These are phyloP conservation scores for Ammopiptanthus mongolicus DNA, from an alignment of 306 rosid species.

Conservation along the genomic window DNA sequence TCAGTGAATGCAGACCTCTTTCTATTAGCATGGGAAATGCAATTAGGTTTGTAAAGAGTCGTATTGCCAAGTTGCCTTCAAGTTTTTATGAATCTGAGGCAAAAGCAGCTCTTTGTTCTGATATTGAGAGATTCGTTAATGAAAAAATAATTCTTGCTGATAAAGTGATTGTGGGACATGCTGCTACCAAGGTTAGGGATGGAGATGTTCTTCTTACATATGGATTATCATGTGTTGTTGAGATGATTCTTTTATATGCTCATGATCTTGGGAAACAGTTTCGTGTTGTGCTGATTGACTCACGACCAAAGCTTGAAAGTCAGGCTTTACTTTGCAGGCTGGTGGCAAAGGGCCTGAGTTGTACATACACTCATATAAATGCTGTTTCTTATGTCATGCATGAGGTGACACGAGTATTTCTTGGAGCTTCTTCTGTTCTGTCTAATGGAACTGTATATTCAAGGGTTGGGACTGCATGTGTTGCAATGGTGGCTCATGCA, in stretches of 20 bases:
- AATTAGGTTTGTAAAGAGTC: slow-evolving; percentile 63
- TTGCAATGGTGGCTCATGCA: slow-evolving; percentile 91
- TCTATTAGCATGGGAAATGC: slow-evolving; percentile 94
- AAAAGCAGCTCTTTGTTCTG: slow-evolving; percentile 61
- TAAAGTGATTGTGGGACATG: slow-evolving; percentile 77
- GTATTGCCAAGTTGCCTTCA: slow-evolving; percentile 51
- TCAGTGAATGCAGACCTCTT: slow-evolving; percentile 79
- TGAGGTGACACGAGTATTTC: slow-evolving; percentile 74
- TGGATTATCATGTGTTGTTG: slow-evolving; percentile 72
- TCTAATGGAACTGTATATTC: slow-evolving; percentile 89
- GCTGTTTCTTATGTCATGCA: slow-evolving; percentile 78
- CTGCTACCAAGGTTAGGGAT: slow-evolving; percentile 62
- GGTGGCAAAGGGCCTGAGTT: slow-evolving; percentile 62
- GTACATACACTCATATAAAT: slow-evolving; percentile 83
- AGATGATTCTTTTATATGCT: slow-evolving; percentile 67
- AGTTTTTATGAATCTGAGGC: slow-evolving; percentile 66
- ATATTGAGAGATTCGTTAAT: slow-evolving; percentile 62
- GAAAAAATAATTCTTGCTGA: slow-evolving; percentile 81
- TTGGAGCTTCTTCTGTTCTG: slow-evolving; percentile 75
- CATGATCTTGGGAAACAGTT: slow-evolving; percentile 72
- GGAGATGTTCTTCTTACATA: slow-evolving; percentile 86
- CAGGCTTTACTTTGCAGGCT: slow-evolving; percentile 69
- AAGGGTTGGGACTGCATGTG: slow-evolving; percentile 81
- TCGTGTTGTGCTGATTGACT: slow-evolving; percentile 81
- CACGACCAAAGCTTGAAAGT: slow-evolving; percentile 85